Evolutionary conservation across 2,329 filamentous ascomycete species (phyloP).

Genomic region (Epichloe uncinata): DNA sequence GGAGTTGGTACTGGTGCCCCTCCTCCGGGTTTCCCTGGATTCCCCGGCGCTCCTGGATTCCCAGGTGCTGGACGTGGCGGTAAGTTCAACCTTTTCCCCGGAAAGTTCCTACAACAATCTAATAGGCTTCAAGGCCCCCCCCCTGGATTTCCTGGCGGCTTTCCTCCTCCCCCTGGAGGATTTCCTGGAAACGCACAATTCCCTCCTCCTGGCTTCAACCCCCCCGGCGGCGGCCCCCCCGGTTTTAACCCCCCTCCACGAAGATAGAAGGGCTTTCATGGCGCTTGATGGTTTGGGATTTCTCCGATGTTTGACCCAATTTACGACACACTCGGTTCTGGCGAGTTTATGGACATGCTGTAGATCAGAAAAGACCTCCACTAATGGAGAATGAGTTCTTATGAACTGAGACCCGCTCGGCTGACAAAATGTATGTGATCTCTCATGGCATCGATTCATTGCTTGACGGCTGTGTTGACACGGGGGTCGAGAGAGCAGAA

Average conservation of each 20-base stretch:
- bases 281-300: conserved; percentile 13
- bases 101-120: conserved; percentile 12
- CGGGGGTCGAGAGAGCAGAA: background rate
- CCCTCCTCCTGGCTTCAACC: conserved; percentile 11
- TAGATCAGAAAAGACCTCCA: conserved; percentile 1
- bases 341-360: conserved; percentile 4
- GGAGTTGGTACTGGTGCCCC: conserved; percentile 66
- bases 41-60: conserved; percentile 35
- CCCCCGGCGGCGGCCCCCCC: conserved; percentile 28
- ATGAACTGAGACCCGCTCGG: background rate
- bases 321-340: conserved; percentile 11
- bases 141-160: conserved; percentile 36
- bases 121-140: conserved; percentile 27
- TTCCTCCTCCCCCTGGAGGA: conserved; percentile 30
- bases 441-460: conserved; percentile 4
- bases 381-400: background rate
- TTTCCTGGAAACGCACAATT: conserved; percentile 20
- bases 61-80: conserved; percentile 39
- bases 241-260: conserved; percentile 68
- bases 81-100: conserved; percentile 23
- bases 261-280: conserved; percentile 28
- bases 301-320: conserved; percentile 11
- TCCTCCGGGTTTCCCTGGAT: conserved; percentile 44
- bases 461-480: conserved; percentile 6
- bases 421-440: conserved; percentile 4